Evolutionary conservation across 2,329 filamentous ascomycete genomes (phyloP).

Genomic region (Truncatella angustata): DNA sequence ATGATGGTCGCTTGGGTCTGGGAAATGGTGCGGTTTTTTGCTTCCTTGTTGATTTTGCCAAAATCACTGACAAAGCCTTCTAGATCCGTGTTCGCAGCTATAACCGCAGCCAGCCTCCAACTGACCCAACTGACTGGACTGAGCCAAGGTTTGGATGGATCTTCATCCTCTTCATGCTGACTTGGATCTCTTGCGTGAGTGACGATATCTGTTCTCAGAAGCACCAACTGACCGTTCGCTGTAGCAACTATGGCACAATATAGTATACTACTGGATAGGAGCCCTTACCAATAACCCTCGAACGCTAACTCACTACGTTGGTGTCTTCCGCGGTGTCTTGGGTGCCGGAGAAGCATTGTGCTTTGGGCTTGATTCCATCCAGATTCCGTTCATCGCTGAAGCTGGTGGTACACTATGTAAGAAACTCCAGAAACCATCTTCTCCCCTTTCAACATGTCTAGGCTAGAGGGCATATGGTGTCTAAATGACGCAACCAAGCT

Average conservation of each 20-base stretch:
- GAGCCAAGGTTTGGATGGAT: conserved; percentile 20
- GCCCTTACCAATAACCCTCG: conserved; percentile 24
- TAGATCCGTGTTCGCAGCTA: conserved; percentile 16
- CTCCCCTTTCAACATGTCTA: too few species aligned
- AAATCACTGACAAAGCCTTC: not conserved
- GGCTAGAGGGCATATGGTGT: too few species aligned
- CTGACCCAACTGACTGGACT: conserved; percentile 21
- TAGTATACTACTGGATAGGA: conserved; percentile 27
- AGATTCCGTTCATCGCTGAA: conserved; percentile 19
- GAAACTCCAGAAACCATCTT: too few species aligned
- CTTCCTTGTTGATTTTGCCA: not conserved
- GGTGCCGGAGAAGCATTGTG: conserved; percentile 27
- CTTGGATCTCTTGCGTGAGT: conserved; percentile 14
- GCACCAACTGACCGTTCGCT: not conserved
- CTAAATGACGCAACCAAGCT: too few species aligned
- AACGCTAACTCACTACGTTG: conserved; percentile 18
- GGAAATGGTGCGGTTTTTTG: conserved; percentile 19
- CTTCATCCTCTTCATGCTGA: conserved; percentile 23
- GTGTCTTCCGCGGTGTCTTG: conserved; percentile 25
- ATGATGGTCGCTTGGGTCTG: conserved; percentile 27
- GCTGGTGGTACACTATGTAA: not conserved
- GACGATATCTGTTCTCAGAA: not conserved
- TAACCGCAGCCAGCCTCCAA: conserved; percentile 18
- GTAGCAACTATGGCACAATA: conserved; percentile 25
- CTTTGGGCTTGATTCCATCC: conserved; percentile 24